A percentile compares a stretch with the other conserved stretches of the same genome.
Evolutionary conservation across 345 rosid genomes (phyloP).

Genomic region (Moricandia moricandioides): DNA sequence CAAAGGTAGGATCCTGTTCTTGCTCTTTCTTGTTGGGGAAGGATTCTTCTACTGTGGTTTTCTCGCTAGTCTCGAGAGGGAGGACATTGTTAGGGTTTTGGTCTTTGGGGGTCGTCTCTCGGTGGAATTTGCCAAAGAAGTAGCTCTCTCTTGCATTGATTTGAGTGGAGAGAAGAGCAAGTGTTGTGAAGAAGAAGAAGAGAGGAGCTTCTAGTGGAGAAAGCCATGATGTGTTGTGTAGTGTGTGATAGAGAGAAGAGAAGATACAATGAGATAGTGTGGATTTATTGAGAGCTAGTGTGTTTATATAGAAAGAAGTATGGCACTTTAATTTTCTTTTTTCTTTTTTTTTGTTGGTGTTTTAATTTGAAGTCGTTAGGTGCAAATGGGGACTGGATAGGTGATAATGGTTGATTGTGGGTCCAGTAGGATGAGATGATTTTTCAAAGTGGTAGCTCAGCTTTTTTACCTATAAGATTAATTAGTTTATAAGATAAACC

Average conservation of each 20-base stretch:
- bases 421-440: constrained; percentile 30
- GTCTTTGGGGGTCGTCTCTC: constrained; percentile 27
- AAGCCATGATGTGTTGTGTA: constrained; percentile 37
- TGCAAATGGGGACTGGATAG: constrained; percentile 34
- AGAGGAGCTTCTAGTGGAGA: constrained; percentile 33
- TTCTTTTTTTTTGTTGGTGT: constrained; percentile 5
- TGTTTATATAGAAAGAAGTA: constrained; percentile 25
- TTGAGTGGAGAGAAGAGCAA: constrained; percentile 33
- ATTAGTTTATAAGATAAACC: constrained; percentile 5
- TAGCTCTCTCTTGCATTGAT: constrained; percentile 42
- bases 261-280: constrained; percentile 23
- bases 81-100: constrained; percentile 22
- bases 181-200: constrained; percentile 32
- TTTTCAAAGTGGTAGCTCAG: constrained; percentile 38
- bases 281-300: constrained; percentile 19
- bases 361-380: constrained; percentile 36
- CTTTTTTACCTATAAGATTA: constrained; percentile 25
- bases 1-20: constrained; percentile 36
- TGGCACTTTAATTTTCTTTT: neutral
- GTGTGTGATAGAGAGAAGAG: constrained; percentile 17
- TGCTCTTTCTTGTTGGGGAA: constrained; percentile 30
- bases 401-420: constrained; percentile 40
- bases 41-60: constrained; percentile 23
- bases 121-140: constrained; percentile 42
- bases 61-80: constrained; percentile 36